Conservation (phyloP, 169 alveolate genomes). For the Eimeria nieschulzi region DNA sequence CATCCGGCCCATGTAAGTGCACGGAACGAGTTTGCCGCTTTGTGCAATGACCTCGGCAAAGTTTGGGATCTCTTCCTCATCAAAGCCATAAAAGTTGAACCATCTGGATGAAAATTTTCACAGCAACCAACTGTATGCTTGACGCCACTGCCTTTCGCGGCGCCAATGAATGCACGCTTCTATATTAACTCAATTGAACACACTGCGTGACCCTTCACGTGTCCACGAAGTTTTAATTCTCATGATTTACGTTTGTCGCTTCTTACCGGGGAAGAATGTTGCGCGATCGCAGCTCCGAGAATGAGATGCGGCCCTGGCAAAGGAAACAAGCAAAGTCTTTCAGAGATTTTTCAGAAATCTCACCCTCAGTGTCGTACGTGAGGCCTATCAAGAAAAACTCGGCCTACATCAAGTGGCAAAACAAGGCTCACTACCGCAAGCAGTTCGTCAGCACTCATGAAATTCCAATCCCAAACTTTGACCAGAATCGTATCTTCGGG, state of each 20-base stretch:
- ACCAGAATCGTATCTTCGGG: constrained; percentile 89
- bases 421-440: constrained; percentile 62
- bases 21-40: constrained; percentile 77
- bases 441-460: constrained; percentile 76
- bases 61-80: constrained; percentile 78
- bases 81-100: constrained; percentile 91
- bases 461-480: constrained; percentile 90
- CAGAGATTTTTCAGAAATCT: not conserved
- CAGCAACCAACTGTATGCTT: constrained; percentile 72
- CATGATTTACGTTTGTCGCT: too few relatives aligned
- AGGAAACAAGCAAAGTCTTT: not conserved
- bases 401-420: not conserved
- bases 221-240: too few relatives aligned
- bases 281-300: constrained; percentile 75
- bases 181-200: too few relatives aligned
- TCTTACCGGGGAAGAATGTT: constrained; percentile 81
- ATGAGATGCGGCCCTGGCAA: constrained; percentile 75
- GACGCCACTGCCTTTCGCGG: too few relatives aligned
- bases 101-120: constrained; percentile 78
- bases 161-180: too few relatives aligned
- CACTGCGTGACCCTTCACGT: too few relatives aligned
- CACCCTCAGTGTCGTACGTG: not conserved
- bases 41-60: constrained; percentile 71
- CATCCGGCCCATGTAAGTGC: constrained; percentile 88
- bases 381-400: not conserved